Evolutionary conservation across 129 eudicot species (phyloP).

Genomic region (Centella asiatica): DNA sequence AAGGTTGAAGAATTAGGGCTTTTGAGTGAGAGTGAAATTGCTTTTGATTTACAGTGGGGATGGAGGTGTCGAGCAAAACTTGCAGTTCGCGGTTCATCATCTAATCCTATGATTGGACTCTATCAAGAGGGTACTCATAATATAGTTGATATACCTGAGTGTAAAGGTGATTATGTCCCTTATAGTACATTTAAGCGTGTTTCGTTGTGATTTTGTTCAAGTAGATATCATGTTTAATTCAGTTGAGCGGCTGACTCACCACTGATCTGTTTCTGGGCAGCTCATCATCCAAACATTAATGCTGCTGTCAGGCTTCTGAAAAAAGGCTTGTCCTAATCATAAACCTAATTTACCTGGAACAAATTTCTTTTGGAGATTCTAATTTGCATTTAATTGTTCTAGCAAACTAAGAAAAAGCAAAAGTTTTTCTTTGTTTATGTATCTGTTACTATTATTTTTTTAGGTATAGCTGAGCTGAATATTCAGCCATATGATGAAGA

Average conservation of each 20-base stretch:
- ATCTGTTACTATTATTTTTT: not conserved
- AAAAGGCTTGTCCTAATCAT: conserved; percentile 32
- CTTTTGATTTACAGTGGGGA: conserved; percentile 55
- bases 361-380: not conserved
- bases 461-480: conserved; percentile 63
- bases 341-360: conserved; percentile 6
- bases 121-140: conserved; percentile 94
- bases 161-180: conserved; percentile 54
- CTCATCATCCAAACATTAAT: conserved; percentile 95
- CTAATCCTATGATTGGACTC: conserved; percentile 74
- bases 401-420: no score
- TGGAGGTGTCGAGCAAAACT: conserved; percentile 99
- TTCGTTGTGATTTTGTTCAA: not conserved
- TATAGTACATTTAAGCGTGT: not conserved
- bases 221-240: not conserved
- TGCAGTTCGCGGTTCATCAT: conserved; percentile 74
- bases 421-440: not conserved
- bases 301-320: conserved; percentile 70
- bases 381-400: conserved; percentile 9
- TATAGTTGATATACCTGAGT: conserved; percentile 82
- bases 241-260: not conserved
- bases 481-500: conserved; percentile 92
- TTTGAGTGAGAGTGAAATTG: not conserved
- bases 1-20: not conserved
- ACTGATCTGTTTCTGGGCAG: conserved; percentile 30